These are phyloP conservation scores for Xylaria scruposa DNA, from an alignment of 495 filamentous ascomycete species.

Conservation along the genomic window DNA sequence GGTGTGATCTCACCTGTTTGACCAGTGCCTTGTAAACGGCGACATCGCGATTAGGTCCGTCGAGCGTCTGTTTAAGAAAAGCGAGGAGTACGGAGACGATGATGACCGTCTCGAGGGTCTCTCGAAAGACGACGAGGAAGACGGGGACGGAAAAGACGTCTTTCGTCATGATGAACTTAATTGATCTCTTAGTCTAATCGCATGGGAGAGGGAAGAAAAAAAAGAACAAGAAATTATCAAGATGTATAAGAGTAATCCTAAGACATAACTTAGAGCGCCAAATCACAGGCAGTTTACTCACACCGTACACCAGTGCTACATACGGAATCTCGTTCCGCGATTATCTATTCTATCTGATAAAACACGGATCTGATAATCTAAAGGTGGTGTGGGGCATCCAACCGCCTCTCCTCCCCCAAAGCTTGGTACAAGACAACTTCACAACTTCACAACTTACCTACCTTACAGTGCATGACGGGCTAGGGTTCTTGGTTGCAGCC, in stretches of 20 bases:
- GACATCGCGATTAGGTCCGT: conserved; percentile 61
- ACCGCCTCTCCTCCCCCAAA: not conserved
- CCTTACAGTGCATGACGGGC: not conserved
- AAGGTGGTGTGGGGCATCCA: conserved; percentile 24
- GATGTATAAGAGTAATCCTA: not conserved
- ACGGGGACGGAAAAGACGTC: conserved; percentile 72
- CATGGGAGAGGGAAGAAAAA: not conserved
- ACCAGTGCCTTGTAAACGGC: conserved; percentile 70
- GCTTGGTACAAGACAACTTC: not conserved
- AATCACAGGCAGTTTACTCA: not conserved
- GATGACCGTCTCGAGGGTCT: conserved; percentile 79
- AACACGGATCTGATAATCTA: conserved; percentile 25
- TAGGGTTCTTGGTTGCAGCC: conserved; percentile 8
- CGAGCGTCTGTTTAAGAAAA: conserved; percentile 79
- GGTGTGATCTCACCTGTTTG: conserved; percentile 63
- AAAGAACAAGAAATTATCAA: not conserved
- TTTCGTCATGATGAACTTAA: conserved; percentile 48
- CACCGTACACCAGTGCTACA: not conserved
- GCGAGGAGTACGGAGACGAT: conserved; percentile 84
- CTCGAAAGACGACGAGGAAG: conserved; percentile 88
- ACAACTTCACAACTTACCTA: conserved; percentile 10
- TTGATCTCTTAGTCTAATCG: conserved; percentile 5
- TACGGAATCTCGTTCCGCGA: conserved; percentile 17
- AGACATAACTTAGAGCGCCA: not conserved
- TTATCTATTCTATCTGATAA: conserved; percentile 32